Conservation (phyloP, 176 grass and related monocot species). For the Oryza australiensis region DNA sequence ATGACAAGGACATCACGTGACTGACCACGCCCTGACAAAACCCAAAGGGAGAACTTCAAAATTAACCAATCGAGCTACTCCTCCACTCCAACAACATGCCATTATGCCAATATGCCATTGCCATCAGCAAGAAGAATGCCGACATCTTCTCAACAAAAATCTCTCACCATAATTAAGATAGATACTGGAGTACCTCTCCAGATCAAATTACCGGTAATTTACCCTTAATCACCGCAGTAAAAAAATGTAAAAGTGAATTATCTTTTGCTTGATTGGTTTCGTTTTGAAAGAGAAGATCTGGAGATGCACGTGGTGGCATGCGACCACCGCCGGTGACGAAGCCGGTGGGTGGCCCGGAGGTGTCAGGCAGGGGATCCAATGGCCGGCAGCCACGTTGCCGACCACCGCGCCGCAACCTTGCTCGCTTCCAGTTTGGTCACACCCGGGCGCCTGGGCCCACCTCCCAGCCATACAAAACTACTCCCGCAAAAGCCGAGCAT, state of each 20-base stretch:
- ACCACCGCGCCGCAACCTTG: too few relatives aligned
- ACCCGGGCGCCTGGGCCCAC: background rate
- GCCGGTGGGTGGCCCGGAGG: background rate
- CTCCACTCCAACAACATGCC: background rate
- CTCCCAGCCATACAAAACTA: background rate
- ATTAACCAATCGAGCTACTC: background rate
- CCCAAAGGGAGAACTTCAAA: background rate
- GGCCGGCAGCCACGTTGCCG: background rate
- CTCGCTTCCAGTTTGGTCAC: too few relatives aligned
- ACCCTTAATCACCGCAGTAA: background rate
- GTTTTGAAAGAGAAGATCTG: background rate
- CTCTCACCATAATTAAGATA: too few relatives aligned
- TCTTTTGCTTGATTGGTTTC: background rate
- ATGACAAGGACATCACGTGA: conserved; percentile 11
- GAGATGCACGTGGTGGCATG: background rate
- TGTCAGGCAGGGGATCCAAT: background rate
- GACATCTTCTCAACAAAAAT: background rate
- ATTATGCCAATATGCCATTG: background rate
- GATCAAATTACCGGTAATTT: background rate
- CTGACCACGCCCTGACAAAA: background rate
- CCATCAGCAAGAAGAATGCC: background rate
- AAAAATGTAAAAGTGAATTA: background rate
- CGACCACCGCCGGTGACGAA: background rate
- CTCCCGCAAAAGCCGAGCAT: background rate
- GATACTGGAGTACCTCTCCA: background rate